Base-by-base conservation (phyloP, 2,329 filamentous ascomycete genomes). In the Sarocladium kiliense region DNA sequence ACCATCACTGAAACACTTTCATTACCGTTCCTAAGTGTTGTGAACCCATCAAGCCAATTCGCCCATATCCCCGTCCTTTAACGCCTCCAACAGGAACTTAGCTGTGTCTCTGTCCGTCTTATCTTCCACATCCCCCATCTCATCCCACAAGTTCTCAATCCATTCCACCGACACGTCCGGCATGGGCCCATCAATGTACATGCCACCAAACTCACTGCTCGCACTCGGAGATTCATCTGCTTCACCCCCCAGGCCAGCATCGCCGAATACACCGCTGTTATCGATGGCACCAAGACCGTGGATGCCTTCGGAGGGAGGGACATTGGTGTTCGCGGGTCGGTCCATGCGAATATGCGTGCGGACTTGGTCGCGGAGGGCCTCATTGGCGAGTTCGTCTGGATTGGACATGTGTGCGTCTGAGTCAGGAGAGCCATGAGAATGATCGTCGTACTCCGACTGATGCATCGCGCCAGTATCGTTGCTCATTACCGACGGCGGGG, bases 131-230 rank as follows among this genome's bases (percentile, higher is more conserved):
- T 63, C 65, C 1, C 57, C 63, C 53, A 66, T 62, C 25, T 67
- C 63, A 18, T 61, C 62, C 71, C 72, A 74, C 14, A 65, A 64
- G 19, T 59, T 62, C 55, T 71, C 68, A 21, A 75, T 70, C 72
- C 72, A 74, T 25, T 71, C 69, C 0, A 55, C 58, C 10, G 62
- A 62, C 19, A 63, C 58, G 19, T 66, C 63, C 5, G 62, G 60
- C 47, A 64, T 60, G 16, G 67, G 65, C 0, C 68, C 65, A 34
- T 64, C 63, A 4, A 64, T 58, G 49, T 64, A 65, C 60, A 66
- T 62, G 18, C 61, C 62, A 11, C 64, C 63, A 30, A 63, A 62
- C 30, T 63, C 61, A 19, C 62, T 59, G 9, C 56, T 54, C 18
- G 58, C 54, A 26, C 55, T 63, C 2, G 61, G 62, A 2, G 60